Evolutionary conservation across 2,329 filamentous ascomycete species (phyloP).

Genomic region (Periconia macrospinosa): DNA sequence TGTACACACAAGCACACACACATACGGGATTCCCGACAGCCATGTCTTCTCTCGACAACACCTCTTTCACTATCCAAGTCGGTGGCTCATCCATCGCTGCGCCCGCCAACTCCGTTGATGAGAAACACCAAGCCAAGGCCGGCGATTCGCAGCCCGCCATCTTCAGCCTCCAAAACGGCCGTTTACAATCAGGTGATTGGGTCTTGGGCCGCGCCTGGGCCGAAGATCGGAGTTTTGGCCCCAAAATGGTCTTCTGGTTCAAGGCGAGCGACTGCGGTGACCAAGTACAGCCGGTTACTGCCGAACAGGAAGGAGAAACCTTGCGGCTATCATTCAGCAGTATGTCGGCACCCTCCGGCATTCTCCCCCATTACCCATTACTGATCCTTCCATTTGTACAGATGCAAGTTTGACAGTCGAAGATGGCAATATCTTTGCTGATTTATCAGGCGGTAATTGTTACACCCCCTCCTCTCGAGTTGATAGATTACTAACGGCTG

Average conservation of each 20-base stretch:
- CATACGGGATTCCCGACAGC: background rate
- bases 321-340: constrained; percentile 21
- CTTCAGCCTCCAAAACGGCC: constrained; percentile 25
- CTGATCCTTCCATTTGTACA: constrained; percentile 1
- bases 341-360: constrained; percentile 3
- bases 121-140: constrained; percentile 18
- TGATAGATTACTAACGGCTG: background rate
- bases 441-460: constrained; percentile 18
- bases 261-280: constrained; percentile 7
- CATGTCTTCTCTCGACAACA: constrained; percentile 1
- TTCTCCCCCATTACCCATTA: background rate
- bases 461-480: background rate
- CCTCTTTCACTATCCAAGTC: constrained; percentile 28
- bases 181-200: constrained; percentile 21
- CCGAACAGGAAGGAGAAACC: constrained; percentile 16
- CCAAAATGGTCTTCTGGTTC: constrained; percentile 30
- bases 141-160: constrained; percentile 20
- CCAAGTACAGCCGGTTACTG: constrained; percentile 17
- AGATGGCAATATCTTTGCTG: constrained; percentile 19
- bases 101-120: constrained; percentile 5
- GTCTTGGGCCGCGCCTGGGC: constrained; percentile 19
- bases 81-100: constrained; percentile 22
- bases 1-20: background rate
- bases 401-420: constrained; percentile 15
- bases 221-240: constrained; percentile 26